phyloP scores from a whole-genome alignment of 257 asterid species.

The Scutellaria galericulata region DNA sequence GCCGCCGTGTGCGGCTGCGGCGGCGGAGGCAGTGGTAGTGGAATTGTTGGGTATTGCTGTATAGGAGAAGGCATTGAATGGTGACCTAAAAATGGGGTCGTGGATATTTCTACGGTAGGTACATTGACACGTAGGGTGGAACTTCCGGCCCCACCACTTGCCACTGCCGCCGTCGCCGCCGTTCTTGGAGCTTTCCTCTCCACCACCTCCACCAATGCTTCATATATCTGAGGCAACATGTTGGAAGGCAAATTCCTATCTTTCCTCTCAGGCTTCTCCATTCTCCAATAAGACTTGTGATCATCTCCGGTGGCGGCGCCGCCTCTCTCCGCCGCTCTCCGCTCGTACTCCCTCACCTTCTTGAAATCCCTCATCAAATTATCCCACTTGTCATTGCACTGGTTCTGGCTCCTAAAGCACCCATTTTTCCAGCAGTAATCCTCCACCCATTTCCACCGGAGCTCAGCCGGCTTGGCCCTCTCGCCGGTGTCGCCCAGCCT shows the following conservation, averaged over 20 bases:
- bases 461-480: slow-evolving; percentile 67
- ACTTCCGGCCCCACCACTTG: slow-evolving; percentile 18
- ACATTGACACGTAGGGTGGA: neutral
- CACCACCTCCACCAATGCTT: slow-evolving; percentile 72
- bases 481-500: slow-evolving; percentile 51
- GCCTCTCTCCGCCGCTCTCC: slow-evolving; percentile 36
- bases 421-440: slow-evolving; percentile 85
- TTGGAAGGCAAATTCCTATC: slow-evolving; percentile 72
- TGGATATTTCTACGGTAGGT: slow-evolving; percentile 19
- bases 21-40: slow-evolving; percentile 41
- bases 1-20: slow-evolving; percentile 38
- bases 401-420: slow-evolving; percentile 87
- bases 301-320: neutral
- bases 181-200: slow-evolving; percentile 46
- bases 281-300: slow-evolving; percentile 67
- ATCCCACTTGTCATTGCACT: slow-evolving; percentile 97
- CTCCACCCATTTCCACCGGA: slow-evolving; percentile 97
- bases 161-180: neutral
- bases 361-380: slow-evolving; percentile 95
- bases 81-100: neutral
- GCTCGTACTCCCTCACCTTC: slow-evolving; percentile 77
- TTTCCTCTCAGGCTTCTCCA: slow-evolving; percentile 82
- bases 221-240: slow-evolving; percentile 78
- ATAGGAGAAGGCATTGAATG: slow-evolving; percentile 29
- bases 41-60: slow-evolving; percentile 42